Percentiles rank a stretch among this genome's conserved stretches.
Conservation (phyloP, 164 flowering plant species). For the Taxillus chinensis region DNA sequence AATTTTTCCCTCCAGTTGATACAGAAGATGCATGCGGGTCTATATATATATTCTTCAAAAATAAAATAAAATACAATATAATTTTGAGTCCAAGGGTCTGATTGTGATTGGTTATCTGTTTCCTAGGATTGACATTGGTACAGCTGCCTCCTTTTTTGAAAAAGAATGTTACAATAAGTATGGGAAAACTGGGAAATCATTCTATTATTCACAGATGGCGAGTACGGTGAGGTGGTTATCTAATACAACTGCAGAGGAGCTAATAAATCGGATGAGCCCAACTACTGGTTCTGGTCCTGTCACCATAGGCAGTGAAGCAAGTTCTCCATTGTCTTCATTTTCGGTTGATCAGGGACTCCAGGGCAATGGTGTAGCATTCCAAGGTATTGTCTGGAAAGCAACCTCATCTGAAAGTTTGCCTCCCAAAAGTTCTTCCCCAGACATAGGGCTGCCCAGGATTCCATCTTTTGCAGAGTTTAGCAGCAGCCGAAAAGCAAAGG, state of each 20-base stretch:
- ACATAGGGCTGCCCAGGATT: slow-evolving; percentile 31
- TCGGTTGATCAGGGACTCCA: slow-evolving; percentile 9
- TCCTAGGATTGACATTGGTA: slow-evolving; percentile 43
- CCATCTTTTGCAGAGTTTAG: slow-evolving; percentile 66
- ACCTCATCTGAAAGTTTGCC: slow-evolving; percentile 8
- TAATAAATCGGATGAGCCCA: slow-evolving; percentile 32
- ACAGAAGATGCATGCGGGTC: too few relatives aligned
- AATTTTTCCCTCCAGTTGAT: too few relatives aligned
- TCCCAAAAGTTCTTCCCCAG: slow-evolving; percentile 9
- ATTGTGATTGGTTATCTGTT: too few relatives aligned
- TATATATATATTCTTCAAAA: too few relatives aligned
- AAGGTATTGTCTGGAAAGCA: slow-evolving; percentile 7
- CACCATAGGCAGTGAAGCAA: slow-evolving; percentile 1
- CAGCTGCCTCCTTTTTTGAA: slow-evolving; percentile 51
- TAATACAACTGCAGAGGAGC: slow-evolving; percentile 27
- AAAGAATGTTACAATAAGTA: slow-evolving; percentile 68
- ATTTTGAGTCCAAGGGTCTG: too few relatives aligned
- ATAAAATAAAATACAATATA: too few relatives aligned
- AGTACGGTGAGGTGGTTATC: slow-evolving; percentile 76
- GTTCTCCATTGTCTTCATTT: slow-evolving; percentile 8
- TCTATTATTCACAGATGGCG: slow-evolving; percentile 75
- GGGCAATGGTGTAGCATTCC: slow-evolving; percentile 8
- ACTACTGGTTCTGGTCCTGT: slow-evolving; percentile 8
- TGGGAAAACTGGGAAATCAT: slow-evolving; percentile 63
- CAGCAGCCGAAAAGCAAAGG: slow-evolving; percentile 25